These are phyloP conservation scores for Extremus antarcticus DNA, from an alignment of 495 filamentous ascomycete species.

Conservation along the genomic window DNA sequence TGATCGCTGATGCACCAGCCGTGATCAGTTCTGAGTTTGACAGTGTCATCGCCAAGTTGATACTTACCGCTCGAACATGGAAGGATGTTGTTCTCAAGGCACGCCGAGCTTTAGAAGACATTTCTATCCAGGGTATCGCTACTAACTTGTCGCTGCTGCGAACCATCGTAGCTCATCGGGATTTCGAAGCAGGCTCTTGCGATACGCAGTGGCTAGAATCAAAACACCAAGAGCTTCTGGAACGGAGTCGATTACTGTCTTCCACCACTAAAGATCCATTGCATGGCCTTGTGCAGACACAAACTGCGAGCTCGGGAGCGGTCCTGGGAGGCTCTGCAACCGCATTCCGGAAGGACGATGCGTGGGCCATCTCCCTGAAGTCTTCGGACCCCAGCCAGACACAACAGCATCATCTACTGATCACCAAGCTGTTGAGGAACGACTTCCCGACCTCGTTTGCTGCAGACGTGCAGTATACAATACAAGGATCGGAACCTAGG, in stretches of 20 bases:
- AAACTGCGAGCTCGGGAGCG: conserved; percentile 12
- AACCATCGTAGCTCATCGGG: conserved; percentile 40
- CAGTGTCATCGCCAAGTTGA: conserved; percentile 50
- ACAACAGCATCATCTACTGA: conserved; percentile 34
- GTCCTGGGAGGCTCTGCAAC: background rate
- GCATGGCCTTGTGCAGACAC: conserved; percentile 6
- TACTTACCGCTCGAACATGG: conserved; percentile 45
- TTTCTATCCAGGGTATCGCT: conserved; percentile 41
- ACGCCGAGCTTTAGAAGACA: conserved; percentile 43
- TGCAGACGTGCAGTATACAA: conserved; percentile 46
- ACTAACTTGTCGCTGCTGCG: conserved; percentile 45
- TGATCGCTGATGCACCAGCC: conserved; percentile 31
- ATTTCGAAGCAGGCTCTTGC: conserved; percentile 36
- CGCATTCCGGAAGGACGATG: conserved; percentile 20
- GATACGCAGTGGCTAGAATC: conserved; percentile 50
- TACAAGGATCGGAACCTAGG: conserved; percentile 24
- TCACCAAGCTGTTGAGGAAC: conserved; percentile 45
- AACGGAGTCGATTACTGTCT: conserved; percentile 26
- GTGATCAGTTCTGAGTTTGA: conserved; percentile 48
- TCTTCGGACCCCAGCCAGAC: background rate
- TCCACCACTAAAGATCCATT: background rate
- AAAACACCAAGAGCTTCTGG: conserved; percentile 33
- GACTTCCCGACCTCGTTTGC: conserved; percentile 46
- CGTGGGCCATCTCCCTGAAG: conserved; percentile 18
- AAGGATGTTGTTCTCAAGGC: conserved; percentile 41